Percentiles rank a stretch among this genome's conserved stretches.
Conservation (phyloP, 768 basidiomycete genomes). For the Floccularia luteovirens region DNA sequence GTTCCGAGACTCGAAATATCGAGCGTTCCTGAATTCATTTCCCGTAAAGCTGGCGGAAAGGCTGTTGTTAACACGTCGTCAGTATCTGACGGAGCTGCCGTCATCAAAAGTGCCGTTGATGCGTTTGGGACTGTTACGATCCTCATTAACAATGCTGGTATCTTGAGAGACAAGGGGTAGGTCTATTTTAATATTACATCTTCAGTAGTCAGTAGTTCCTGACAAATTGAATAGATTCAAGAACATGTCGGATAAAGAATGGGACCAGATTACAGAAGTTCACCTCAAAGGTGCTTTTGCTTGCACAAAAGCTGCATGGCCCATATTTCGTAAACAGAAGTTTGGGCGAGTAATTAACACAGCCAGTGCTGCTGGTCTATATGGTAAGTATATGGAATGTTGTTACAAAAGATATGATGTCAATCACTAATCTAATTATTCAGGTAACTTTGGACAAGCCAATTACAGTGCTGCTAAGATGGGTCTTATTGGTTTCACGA, state of each 20-base stretch:
- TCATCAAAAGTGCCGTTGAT: slow-evolving; percentile 81
- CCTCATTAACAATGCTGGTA: slow-evolving; percentile 95
- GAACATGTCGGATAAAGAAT: slow-evolving; percentile 95
- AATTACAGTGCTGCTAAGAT: slow-evolving; percentile 99
- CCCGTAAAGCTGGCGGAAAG: slow-evolving; percentile 68
- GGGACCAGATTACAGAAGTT: slow-evolving; percentile 82
- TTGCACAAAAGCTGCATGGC: slow-evolving; percentile 95
- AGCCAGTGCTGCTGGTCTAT: slow-evolving; percentile 90
- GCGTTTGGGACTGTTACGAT: slow-evolving; percentile 80
- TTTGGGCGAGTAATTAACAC: slow-evolving; percentile 94
- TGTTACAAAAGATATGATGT: not conserved
- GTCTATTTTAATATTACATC: slow-evolving; percentile 9
- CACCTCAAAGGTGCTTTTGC: slow-evolving; percentile 93
- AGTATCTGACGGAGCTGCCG: slow-evolving; percentile 78
- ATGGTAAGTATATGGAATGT: slow-evolving; percentile 42
- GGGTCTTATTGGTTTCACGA: slow-evolving; percentile 88
- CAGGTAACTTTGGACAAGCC: slow-evolving; percentile 93
- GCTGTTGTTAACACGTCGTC: slow-evolving; percentile 85
- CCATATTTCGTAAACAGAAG: slow-evolving; percentile 89
- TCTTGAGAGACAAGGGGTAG: slow-evolving; percentile 75
- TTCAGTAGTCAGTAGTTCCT: not conserved
- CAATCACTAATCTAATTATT: not conserved
- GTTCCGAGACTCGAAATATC: not conserved
- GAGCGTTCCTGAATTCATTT: slow-evolving; percentile 3
- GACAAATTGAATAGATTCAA: slow-evolving; percentile 57